Conservation (phyloP, 768 basidiomycete genomes). For the Phanerochaete carnosa region DNA sequence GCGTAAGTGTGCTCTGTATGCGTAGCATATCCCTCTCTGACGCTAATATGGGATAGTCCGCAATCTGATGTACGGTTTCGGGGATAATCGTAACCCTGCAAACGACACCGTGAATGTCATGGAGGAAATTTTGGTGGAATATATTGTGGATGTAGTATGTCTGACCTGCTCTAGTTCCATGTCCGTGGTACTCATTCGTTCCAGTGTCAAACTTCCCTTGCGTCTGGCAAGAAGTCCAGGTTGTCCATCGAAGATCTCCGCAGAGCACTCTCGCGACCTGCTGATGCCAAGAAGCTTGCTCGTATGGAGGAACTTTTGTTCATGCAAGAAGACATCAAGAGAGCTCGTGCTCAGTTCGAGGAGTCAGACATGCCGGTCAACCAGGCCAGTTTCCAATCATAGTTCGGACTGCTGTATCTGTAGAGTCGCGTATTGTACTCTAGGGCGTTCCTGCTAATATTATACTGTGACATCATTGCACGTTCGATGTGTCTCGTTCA, state of each 20-base stretch:
- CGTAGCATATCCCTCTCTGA: not conserved
- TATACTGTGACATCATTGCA: slow-evolving; percentile 1
- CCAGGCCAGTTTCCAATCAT: slow-evolving; percentile 41
- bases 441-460: not conserved
- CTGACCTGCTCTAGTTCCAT: slow-evolving; percentile 8
- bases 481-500: not conserved
- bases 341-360: slow-evolving; percentile 78
- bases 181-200: not conserved
- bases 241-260: slow-evolving; percentile 84
- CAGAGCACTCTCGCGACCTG: slow-evolving; percentile 72
- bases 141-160: slow-evolving; percentile 86
- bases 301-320: slow-evolving; percentile 89
- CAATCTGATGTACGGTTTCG: slow-evolving; percentile 90
- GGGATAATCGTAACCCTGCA: slow-evolving; percentile 85
- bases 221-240: slow-evolving; percentile 66
- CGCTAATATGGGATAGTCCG: slow-evolving; percentile 51
- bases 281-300: slow-evolving; percentile 90
- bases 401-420: not conserved
- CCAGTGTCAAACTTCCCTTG: slow-evolving; percentile 75
- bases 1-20: slow-evolving; percentile 43
- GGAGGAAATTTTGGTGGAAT: slow-evolving; percentile 92
- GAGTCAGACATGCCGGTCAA: slow-evolving; percentile 40
- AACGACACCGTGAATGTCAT: slow-evolving; percentile 87
- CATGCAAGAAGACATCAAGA: slow-evolving; percentile 93
- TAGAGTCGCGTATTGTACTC: not conserved